These are phyloP conservation scores for Didymella exigua DNA, from an alignment of 2,329 filamentous ascomycete species.

Conservation along the genomic window DNA sequence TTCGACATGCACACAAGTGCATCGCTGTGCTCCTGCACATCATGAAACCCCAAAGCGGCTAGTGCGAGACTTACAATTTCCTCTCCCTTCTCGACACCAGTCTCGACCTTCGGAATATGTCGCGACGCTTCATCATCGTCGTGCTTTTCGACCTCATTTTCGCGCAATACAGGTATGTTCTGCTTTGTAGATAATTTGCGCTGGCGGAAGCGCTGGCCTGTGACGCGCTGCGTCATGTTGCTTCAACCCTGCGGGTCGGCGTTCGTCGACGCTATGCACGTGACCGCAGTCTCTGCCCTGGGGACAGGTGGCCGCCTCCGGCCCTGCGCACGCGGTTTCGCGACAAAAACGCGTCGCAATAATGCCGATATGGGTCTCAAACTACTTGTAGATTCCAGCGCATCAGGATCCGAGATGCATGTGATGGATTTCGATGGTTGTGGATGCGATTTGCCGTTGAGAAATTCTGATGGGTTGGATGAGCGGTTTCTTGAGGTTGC, in stretches of 20 bases:
- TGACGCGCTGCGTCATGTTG: constrained; percentile 47
- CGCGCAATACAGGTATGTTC: constrained; percentile 82
- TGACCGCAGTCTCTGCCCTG: constrained; percentile 37
- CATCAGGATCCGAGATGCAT: constrained; percentile 28
- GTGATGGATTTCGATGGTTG: constrained; percentile 29
- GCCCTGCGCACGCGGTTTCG: constrained; percentile 27
- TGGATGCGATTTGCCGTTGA: constrained; percentile 26
- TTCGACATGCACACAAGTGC: neutral
- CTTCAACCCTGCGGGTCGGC: constrained; percentile 16
- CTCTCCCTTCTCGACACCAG: constrained; percentile 94
- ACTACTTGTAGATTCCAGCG: constrained; percentile 32
- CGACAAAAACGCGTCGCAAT: constrained; percentile 36
- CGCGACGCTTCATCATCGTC: constrained; percentile 85
- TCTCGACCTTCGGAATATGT: constrained; percentile 83
- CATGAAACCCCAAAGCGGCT: constrained; percentile 36
- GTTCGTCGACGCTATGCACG: constrained; percentile 25
- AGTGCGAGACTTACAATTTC: constrained; percentile 79
- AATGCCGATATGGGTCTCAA: constrained; percentile 39
- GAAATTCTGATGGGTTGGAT: constrained; percentile 12
- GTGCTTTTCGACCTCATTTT: constrained; percentile 85
- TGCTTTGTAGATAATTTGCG: constrained; percentile 94
- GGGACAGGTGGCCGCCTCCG: constrained; percentile 32
- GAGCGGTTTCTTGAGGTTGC: constrained; percentile 23
- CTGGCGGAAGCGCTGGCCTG: constrained; percentile 70
- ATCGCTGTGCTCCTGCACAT: neutral